Evolutionary conservation across 2,329 filamentous ascomycete species (phyloP).

Genomic region (Exophiala xenobiotica): DNA sequence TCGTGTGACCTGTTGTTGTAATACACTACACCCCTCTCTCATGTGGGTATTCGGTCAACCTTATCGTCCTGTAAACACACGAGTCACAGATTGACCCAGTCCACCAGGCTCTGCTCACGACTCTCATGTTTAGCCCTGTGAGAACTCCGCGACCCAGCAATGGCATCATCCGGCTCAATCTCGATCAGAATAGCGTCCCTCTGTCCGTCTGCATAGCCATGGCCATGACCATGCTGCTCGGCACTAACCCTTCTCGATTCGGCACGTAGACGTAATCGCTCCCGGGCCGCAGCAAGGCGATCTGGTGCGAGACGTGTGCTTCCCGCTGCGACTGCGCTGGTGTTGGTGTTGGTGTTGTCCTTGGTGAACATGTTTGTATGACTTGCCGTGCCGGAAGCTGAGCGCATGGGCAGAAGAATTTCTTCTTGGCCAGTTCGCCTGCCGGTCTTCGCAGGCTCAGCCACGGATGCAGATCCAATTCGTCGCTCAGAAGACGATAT

Average conservation of each 20-base stretch:
- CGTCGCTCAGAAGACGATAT: too few relatives aligned
- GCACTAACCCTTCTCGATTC: conserved; percentile 19
- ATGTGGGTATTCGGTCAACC: background rate
- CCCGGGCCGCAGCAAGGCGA: conserved; percentile 20
- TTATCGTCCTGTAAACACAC: too few relatives aligned
- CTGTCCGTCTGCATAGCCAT: background rate
- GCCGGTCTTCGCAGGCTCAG: too few relatives aligned
- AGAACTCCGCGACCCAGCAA: background rate
- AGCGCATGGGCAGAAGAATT: too few relatives aligned
- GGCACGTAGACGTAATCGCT: conserved; percentile 17
- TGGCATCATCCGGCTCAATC: background rate
- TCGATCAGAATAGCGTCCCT: conserved; percentile 2
- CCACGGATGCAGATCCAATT: too few relatives aligned
- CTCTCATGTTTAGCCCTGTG: background rate
- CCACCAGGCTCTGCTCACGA: conserved; percentile 24
- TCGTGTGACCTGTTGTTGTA: too few relatives aligned
- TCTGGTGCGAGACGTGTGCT: conserved; percentile 17
- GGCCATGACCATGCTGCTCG: background rate
- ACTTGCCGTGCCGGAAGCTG: too few relatives aligned
- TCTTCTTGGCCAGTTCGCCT: too few relatives aligned
- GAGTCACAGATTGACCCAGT: conserved; percentile 26
- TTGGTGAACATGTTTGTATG: too few relatives aligned
- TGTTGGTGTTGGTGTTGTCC: background rate
- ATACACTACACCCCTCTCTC: background rate
- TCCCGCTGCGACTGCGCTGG: background rate